Evolutionary conservation across 441 rosid genomes (phyloP), one percentile per base, ranked within the genome.

Genomic region (Gossypium lobatum): DNA sequence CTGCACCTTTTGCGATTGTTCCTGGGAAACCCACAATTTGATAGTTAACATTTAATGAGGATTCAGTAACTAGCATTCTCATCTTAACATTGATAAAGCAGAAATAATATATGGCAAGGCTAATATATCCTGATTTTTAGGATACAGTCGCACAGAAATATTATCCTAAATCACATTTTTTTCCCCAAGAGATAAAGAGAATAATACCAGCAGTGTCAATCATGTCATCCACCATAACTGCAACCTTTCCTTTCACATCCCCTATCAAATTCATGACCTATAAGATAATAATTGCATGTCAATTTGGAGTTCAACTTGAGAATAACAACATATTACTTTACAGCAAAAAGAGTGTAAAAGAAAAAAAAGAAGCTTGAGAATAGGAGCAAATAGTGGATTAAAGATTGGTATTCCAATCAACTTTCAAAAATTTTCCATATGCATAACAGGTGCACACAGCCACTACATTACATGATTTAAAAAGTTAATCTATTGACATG

Each of bases 181-280:
- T 37, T 18, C 37, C 37, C 64, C 14, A n/a, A 34, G 14, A 42
- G 13, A 64, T 14, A 64, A 57, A 26, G 25, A 71, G 25, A 13
- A 37, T 26, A 45, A 57, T 25, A 57, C 98, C 98, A 1, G 97
- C 98, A 53, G 98, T 95, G 78, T 95, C 97, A 75, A 95, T 95
- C 98, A 95, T 95, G 85, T 95, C 97, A 80, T 93, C 98, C 70
- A 93, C 96, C 97, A 95, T 89, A 53, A 95, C 95, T 14, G 98
- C 99, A 68, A 89, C 96, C 80, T 93, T 95, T 42, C 99, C 99
- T 81, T 85, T 90, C 18, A 93, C 98, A 83, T 93, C 97, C 63
- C 98, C 97, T 1, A 92, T 93, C 84, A 91, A 82, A 80, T 93
- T 95, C 97, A 95, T 91, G 73, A 93, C 97, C 99, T 95, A 85